phyloP scores from a whole-genome alignment of 1,139 yeast species.

The Blastobotrys arbuscula region DNA sequence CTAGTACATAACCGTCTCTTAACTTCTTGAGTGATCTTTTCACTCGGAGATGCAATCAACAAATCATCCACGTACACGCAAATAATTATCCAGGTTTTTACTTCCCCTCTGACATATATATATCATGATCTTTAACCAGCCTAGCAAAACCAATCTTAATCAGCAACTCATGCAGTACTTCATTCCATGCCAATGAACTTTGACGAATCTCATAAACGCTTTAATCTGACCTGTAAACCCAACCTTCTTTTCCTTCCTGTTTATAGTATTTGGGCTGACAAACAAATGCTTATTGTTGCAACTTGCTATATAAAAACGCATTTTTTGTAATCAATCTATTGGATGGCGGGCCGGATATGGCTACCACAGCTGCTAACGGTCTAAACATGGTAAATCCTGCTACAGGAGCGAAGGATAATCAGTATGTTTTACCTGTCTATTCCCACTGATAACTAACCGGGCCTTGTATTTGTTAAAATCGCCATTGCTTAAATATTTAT shows the following conservation, averaged over 20 bases:
- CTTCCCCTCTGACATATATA: not conserved
- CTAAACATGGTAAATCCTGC: not conserved
- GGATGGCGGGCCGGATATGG: not conserved
- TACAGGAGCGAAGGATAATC: not conserved
- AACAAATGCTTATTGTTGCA: constrained; percentile 1
- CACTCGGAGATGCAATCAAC: not conserved
- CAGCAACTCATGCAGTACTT: not conserved
- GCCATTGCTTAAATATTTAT: constrained; percentile 13
- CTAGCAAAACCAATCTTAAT: constrained; percentile 9
- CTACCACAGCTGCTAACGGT: not conserved
- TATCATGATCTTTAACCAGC: not conserved
- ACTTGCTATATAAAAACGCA: constrained; percentile 19
- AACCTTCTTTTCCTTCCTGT: not conserved
- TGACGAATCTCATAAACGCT: constrained; percentile 25
- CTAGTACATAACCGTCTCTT: not conserved
- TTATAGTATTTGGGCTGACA: not conserved
- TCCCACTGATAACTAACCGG: constrained; percentile 17
- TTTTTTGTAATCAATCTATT: not conserved
- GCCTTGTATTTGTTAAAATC: constrained; percentile 20
- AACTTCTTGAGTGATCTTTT: not conserved
- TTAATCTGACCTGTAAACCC: constrained; percentile 20
- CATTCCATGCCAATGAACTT: constrained; percentile 24
- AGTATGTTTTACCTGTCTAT: not conserved
- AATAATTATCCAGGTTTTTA: not conserved
- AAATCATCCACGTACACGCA: constrained; percentile 2